Base-by-base conservation (phyloP, 345 rosid genomes). In the Eucalyptus regnans region DNA sequence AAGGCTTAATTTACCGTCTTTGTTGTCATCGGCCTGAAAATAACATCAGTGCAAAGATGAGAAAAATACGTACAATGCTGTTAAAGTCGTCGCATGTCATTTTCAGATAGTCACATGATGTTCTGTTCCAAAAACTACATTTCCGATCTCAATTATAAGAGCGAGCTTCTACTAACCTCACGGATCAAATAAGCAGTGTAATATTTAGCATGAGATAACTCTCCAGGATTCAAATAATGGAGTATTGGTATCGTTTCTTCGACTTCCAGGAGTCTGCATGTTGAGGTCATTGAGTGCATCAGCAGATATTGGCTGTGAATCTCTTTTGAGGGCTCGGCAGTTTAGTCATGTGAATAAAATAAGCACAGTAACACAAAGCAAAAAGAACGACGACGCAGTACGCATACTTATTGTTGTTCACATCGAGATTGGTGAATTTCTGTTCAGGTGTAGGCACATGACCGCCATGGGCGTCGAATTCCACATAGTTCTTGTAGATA, bases 141-240 rank as follows among this genome's bases (percentile, higher is more conserved):
- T 41, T 27, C 66, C 31, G 7, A 15, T 27, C 52, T 7, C 46
- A 29, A 68, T n/a, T 2, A 23, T 41, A 68, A 25, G 58, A 11
- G 33, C 37, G 58, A 50, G 86, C 85, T 33, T 48, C 22, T 43
- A 88, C 89, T 87, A 18, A 96, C 98, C 97, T 93, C 91, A 13
- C 87, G 85, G 52, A 91, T 94, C 81, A 95, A 92, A 92, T 93
- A 94, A 62, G 89, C 90, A 27, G 95, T 91, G 91, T 93, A 93
- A 87, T 91, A 92, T 89, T 88, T 94, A 66, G 97, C 95, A n/a
- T 94, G 92, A 50, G 93, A 92, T 86, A 94, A 18, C 66, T 96
- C 96, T 88, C 97, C 97, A 12, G 97, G 97, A 86, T 93, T 92
- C 41, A 96, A 93, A 92, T 94, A 95, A 84, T n/a, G 86, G 79